Evolutionary conservation across 805 yeast genomes (phyloP), one percentile per base, ranked within the genome.

Genomic region (Zygosaccharomyces bailii): DNA sequence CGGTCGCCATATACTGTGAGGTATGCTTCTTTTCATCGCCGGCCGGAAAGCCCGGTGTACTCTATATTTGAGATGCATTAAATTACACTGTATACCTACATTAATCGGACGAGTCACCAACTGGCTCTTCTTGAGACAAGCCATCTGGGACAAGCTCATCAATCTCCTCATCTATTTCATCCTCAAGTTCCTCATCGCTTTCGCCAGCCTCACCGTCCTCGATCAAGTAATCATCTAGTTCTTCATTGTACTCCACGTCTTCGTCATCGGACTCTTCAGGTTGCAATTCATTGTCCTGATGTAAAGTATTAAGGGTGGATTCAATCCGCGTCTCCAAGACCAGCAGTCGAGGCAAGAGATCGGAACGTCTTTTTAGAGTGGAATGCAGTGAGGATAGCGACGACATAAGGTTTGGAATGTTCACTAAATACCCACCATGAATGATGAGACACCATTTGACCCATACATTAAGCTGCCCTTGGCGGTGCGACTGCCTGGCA

Each of bases 301-400:
- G 46, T 64, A 55, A 76, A 75, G 34, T 84, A 72, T 67, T 86
- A 89, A 20, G 83, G 68, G 62, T 76, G 73, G 40, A 88, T 51
- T 83, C 84, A 34, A 93, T 69, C 48, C 91, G 78, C 7, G 96
- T 96, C 59, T 88, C 95, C 36, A 93, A 69, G 1, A 91, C 81
- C 42, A 88, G 67, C 45, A 93, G 72, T 50, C 83, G 79, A 10
- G 89, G 84, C 50, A 93, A 69, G 18, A 85, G 71, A 42, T 76
- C 73, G 41, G 88, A 77, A 24, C 89, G 83, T 46, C 79, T 76
- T 13, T 74, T 68, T 31, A 93, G 69, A 2, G 86, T 80, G 4
- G 81, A 69, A 57, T 84, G 84, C 48, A 91, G 66, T 1, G 80
- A 69, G 8, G 83, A 78, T 46, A 89, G 68, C 17, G 80, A 70